Evolutionary conservation across 2,329 filamentous ascomycete genomes (phyloP), one percentile per base, ranked within the genome.

Genomic region (Fusarium piperis): DNA sequence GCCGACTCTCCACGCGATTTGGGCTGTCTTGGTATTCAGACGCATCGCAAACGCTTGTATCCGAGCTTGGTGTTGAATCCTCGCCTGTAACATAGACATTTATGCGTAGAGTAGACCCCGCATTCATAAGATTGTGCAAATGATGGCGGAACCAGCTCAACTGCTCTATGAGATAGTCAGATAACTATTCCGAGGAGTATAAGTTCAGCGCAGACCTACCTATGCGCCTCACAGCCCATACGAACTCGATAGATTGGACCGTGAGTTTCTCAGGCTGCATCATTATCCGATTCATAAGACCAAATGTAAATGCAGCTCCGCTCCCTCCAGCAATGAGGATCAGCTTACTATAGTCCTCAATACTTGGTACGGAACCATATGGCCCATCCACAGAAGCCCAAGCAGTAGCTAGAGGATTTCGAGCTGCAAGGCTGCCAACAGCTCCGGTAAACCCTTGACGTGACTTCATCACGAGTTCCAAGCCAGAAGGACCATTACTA

Each of bases 361-460:
- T 84, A 62, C 87, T 82, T 0, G 86, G 86, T 23, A 86, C 79
- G 1, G 84, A 84, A 12, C 87, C 87, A 57, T 89, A 89, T 0
- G 87, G 85, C 0, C 87, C 86, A 62, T 89, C 86, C 2, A 87
- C 79, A 0, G 86, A 88, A 0, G 84, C 85, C 58, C 76, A 81
- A 6, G 88, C 75, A 15, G 74, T 71, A 6, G 75, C 79, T 0
- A 85, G 84, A 0, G 85, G 84, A 58, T 86, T 80, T 6, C 80
- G 74, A 3, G 74, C 52, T 0, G 87, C 86, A 63, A 85, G 82
- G 6, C 79, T 78, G 71, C 86, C 83, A 9, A 89, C 80, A 58
- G 86, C 83, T 6, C 81, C 80, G 1, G 87, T 89, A 73, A 89
- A 89, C 1, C 87, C 87, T 59, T 84, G 79, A 61, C 85, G 82